Conservation (phyloP, 2,329 filamentous ascomycete genomes). For the Xylaria hypoxylon region DNA sequence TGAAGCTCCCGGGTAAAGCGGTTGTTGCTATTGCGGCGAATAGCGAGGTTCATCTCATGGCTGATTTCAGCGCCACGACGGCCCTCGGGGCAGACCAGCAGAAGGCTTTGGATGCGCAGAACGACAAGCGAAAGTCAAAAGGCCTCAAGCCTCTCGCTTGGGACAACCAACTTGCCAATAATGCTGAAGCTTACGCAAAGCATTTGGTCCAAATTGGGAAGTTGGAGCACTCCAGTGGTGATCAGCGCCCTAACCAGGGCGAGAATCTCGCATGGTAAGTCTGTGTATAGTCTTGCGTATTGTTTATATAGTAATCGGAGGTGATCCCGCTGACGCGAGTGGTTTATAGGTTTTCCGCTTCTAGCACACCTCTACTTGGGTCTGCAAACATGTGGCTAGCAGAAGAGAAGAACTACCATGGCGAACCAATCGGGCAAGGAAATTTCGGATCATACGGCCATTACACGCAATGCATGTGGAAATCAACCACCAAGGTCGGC, state of each 20-base stretch:
- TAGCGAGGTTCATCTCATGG: constrained; percentile 4
- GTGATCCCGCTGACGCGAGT: constrained; percentile 3
- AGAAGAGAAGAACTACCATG: constrained; percentile 52
- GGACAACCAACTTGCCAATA: constrained; percentile 47
- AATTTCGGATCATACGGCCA: constrained; percentile 52
- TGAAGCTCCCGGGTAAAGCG: constrained; percentile 41
- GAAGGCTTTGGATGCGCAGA: constrained; percentile 48
- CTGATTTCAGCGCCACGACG: constrained; percentile 33
- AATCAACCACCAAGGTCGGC: constrained; percentile 45
- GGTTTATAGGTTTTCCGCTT: constrained; percentile 34
- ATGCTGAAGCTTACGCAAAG: constrained; percentile 49
- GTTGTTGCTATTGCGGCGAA: constrained; percentile 12
- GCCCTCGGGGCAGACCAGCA: constrained; percentile 42
- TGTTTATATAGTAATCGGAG: background rate
- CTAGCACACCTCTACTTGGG: constrained; percentile 41
- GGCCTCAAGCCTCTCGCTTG: constrained; percentile 45
- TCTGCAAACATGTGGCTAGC: constrained; percentile 51
- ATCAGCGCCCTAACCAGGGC: constrained; percentile 48
- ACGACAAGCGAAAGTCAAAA: constrained; percentile 46
- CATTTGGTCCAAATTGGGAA: constrained; percentile 47
- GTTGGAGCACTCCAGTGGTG: constrained; percentile 48
- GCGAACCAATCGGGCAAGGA: constrained; percentile 52
- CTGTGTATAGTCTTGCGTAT: constrained; percentile 23
- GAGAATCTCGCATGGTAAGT: constrained; percentile 53
- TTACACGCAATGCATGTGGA: constrained; percentile 51